Percentiles rank a stretch among this genome's conserved stretches.
These are phyloP conservation scores for Populus nigra DNA, from an alignment of 345 rosid species.

Conservation along the genomic window DNA sequence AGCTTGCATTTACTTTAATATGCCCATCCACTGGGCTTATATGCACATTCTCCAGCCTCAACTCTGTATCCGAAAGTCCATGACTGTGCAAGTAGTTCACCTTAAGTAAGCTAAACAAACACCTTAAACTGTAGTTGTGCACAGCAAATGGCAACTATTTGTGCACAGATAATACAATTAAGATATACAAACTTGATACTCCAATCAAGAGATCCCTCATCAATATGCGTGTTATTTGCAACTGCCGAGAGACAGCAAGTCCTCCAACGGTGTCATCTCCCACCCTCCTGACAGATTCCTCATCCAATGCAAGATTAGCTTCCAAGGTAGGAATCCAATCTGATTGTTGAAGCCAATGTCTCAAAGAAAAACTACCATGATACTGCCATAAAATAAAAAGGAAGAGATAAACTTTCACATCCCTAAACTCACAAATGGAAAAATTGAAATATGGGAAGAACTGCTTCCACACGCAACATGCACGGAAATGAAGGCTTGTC, in stretches of 20 bases:
- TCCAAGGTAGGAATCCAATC: constrained; percentile 96
- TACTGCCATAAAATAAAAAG: constrained; percentile 42
- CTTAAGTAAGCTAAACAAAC: constrained; percentile 32
- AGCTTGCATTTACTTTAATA: constrained; percentile 57
- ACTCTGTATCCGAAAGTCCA: constrained; percentile 93
- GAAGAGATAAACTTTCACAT: background rate
- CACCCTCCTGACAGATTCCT: constrained; percentile 73
- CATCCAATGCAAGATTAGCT: constrained; percentile 90
- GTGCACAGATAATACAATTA: background rate
- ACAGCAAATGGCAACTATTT: background rate
- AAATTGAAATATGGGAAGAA: background rate
- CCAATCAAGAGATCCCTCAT: constrained; percentile 95
- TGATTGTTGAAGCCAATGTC: constrained; percentile 93
- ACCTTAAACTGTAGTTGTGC: background rate
- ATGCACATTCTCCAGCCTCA: constrained; percentile 93
- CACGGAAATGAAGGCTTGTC: background rate
- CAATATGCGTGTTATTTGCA: constrained; percentile 67
- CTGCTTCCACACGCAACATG: background rate
- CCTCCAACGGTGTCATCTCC: constrained; percentile 97
- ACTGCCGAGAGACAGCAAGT: constrained; percentile 81
- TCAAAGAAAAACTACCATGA: constrained; percentile 88
- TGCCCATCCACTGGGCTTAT: constrained; percentile 94
- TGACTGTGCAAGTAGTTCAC: constrained; percentile 97
- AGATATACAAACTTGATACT: constrained; percentile 41
- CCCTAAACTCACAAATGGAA: background rate